A percentile compares a stretch with the other conserved stretches of the same genome.
phyloP scores from a whole-genome alignment of 2,329 filamentous ascomycete genomes.

The Xylaria digitata region DNA sequence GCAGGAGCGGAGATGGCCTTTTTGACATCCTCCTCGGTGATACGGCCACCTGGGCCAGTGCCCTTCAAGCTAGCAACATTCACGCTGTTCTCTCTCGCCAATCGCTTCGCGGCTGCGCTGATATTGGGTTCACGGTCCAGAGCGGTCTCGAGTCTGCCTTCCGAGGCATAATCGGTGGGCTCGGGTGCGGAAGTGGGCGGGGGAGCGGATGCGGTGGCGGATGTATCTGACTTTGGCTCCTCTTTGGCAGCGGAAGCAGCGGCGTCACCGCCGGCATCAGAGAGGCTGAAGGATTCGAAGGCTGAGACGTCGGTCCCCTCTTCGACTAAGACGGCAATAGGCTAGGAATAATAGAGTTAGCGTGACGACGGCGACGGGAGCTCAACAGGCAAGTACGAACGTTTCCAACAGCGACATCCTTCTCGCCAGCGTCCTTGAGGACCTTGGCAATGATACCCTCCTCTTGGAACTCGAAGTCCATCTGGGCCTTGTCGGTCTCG shows the following conservation, averaged over 20 bases:
- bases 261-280: conserved; percentile 88
- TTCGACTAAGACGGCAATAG: conserved; percentile 94
- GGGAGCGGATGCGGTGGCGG: conserved; percentile 67
- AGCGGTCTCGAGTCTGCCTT: conserved; percentile 82
- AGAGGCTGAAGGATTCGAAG: conserved; percentile 87
- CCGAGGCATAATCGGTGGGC: conserved; percentile 76
- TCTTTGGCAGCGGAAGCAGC: conserved; percentile 73
- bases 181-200: conserved; percentile 64
- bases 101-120: conserved; percentile 77
- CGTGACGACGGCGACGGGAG: conserved; percentile 30
- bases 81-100: conserved; percentile 87
- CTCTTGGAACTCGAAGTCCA: conserved; percentile 99
- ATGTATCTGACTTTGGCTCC: conserved; percentile 72
- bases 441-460: conserved; percentile 96
- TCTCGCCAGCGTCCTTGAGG: conserved; percentile 89
- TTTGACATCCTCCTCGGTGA: conserved; percentile 93
- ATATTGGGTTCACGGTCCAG: conserved; percentile 85
- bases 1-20: conserved; percentile 76
- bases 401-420: conserved; percentile 93
- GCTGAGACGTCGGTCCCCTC: conserved; percentile 87
- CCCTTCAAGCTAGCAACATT: conserved; percentile 84
- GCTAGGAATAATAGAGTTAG: conserved; percentile 63
- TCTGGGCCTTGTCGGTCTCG: conserved; percentile 99
- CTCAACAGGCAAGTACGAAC: conserved; percentile 67
- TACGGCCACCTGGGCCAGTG: conserved; percentile 83